Percentiles rank a stretch among this genome's conserved stretches.
Evolutionary conservation across 441 rosid species (phyloP).

Genomic region (Adansonia rubrostipa): DNA sequence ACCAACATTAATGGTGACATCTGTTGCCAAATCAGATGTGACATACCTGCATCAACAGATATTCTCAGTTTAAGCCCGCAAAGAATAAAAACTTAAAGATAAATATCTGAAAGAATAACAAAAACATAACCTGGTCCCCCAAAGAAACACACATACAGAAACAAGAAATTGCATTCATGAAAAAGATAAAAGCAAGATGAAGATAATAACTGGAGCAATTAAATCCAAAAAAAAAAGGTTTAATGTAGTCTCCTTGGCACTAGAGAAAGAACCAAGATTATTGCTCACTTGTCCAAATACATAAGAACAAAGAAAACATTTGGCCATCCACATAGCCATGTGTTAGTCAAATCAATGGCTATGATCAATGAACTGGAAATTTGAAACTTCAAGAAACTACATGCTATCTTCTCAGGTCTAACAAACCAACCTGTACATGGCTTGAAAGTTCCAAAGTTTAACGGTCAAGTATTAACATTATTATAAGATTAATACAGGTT

Average conservation of each 20-base stretch:
- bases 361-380: slow-evolving; percentile 1
- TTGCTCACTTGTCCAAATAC: not conserved
- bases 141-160: not conserved
- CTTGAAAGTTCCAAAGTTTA: not conserved
- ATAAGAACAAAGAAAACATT: not conserved
- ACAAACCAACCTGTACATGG: not conserved
- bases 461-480: not conserved
- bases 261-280: not conserved
- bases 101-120: not conserved
- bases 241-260: not conserved
- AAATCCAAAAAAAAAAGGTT: not conserved
- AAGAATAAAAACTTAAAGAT: slow-evolving; percentile 4
- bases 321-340: not conserved
- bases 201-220: not conserved
- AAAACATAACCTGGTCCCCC: not conserved
- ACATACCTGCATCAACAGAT: slow-evolving; percentile 62
- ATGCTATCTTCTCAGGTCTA: not conserved
- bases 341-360: not conserved
- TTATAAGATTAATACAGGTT: not conserved
- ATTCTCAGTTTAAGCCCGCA: slow-evolving; percentile 31
- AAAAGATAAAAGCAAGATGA: not conserved
- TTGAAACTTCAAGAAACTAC: not conserved
- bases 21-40: slow-evolving; percentile 75
- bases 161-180: not conserved
- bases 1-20: slow-evolving; percentile 68